phyloP scores from a whole-genome alignment of 2,329 filamentous ascomycete species.

The Graphiopsis chlorocephala region DNA sequence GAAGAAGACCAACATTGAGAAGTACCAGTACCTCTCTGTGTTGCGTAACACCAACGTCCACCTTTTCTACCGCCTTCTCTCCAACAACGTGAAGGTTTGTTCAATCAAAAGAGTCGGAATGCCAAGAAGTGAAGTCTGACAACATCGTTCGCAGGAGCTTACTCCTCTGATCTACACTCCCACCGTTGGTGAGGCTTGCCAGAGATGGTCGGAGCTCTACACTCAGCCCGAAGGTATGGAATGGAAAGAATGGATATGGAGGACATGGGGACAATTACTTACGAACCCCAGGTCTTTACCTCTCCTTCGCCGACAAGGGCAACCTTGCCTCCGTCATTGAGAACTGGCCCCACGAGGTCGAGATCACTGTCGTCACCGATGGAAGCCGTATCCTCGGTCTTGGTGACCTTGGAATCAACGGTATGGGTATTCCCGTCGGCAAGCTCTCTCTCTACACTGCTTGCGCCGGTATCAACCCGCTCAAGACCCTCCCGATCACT shows the following conservation, averaged over 20 bases:
- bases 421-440: constrained; percentile 96
- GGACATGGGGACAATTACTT: neutral
- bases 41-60: constrained; percentile 74
- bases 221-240: constrained; percentile 78
- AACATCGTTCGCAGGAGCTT: constrained; percentile 55
- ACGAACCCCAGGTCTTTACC: constrained; percentile 64
- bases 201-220: constrained; percentile 94
- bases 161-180: constrained; percentile 86
- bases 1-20: constrained; percentile 70
- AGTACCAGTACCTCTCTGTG: constrained; percentile 77
- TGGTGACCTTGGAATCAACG: constrained; percentile 92
- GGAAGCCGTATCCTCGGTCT: constrained; percentile 90
- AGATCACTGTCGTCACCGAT: constrained; percentile 96
- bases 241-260: constrained; percentile 21
- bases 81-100: constrained; percentile 63
- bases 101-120: neutral
- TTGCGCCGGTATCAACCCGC: constrained; percentile 88
- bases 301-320: constrained; percentile 91
- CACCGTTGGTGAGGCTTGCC: constrained; percentile 91
- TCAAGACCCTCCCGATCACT: constrained; percentile 61
- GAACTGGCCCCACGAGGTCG: constrained; percentile 92
- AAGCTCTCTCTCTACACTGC: constrained; percentile 94
- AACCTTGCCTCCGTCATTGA: constrained; percentile 82
- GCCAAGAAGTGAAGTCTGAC: constrained; percentile 31
- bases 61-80: constrained; percentile 78